Base-by-base conservation (phyloP, 2,329 filamentous ascomycete genomes). In the Dactylellina drechsleri region DNA sequence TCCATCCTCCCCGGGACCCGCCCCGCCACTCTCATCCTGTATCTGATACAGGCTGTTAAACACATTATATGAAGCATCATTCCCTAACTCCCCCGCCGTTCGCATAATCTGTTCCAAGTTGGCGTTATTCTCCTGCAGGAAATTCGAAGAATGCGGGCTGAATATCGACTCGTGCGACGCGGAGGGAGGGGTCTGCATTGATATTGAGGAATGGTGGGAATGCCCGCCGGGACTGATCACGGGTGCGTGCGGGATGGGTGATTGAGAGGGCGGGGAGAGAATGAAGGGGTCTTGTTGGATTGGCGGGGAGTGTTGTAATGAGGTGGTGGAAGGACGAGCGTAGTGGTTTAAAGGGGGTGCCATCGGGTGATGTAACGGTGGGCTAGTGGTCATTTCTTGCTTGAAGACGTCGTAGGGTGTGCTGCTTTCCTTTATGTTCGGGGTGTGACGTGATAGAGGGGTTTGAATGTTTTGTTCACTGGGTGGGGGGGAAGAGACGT, bases 211-310 rank as follows among this genome's bases (percentile, higher is more conserved):
- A 40, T 76, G 72, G 10, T 76, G 72, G 13, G 72, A 70, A 16
- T 71, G 65, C 20, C 59, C 72, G n/a, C 72, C 65, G 15, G 71
- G 71, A 50, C 71, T 75, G n/a, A 75, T 75, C 15, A 62, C 71
- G 5, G 56, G 50, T 40, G 57, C 62, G 13, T 73, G 68, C n/a
- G 66, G 58, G 16, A 67, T 67, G 8, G 71, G 71, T 20, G 71
- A 75, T 60, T 75, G 71, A 0, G 64, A 64, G 45, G 64, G 64
- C 20, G 71, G 71, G 3, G 71, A 75, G 6, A 75, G 26, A 31
- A 75, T 52, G 53, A 75, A 75, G n/a, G 71, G 71, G 26, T 75
- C 71, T 40, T 75, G 71, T 40, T 75, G 71, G n/a, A 68, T 62
- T 15, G 62, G 62, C 56, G 70, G 70, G 1, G 71, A 75, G 54